Evolutionary conservation across 495 filamentous ascomycete species (phyloP), one percentile per base, ranked within the genome.

Genomic region (Lasiosphaeriaceae sp.): DNA sequence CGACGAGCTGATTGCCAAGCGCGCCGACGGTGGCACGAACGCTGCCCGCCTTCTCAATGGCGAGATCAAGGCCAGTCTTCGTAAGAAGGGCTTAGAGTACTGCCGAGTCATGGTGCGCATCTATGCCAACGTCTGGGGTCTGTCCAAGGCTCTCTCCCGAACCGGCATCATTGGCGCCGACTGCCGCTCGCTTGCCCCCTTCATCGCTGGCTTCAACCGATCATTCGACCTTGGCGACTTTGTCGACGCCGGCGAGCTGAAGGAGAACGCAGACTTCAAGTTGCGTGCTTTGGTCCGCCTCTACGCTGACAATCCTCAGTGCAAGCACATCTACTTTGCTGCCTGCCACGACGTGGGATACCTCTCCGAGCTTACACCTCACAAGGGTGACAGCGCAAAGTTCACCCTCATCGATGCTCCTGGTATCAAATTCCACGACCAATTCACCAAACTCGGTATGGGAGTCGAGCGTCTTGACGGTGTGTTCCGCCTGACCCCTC

Each of bases 261-360:
- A 84, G 57, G 81, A 86, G 54, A 79, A 80, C n/a, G 79, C 83
- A 12, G 78, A 83, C 48, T 86, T 65, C 66, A 81, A 80, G 78
- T 77, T 84, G 62, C 56, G 56, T 2, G 58, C 55, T 35, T 56
- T 80, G 56, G 78, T 88, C 50, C 76, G 77, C 2, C 61, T 86
- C 4, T 86, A 82, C 61, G 77, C 71, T 5, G 75, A 85, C 23
- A 82, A 83, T 52, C 71, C 77, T 47, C 81, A 86, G 60, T 89
- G 86, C 74, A 83, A 81, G 51, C 84, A 88, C 67, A 83, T 89
- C 35, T 81, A 83, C 61, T 84, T 85, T 52, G 85, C 81, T 8
- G 80, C 78, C 35, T 87, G 84, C 58, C 83, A 87, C 53, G 83
- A 89, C 56, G 73, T 72, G 14, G 79, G 79, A 34, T 87, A 86